Evolutionary conservation across 2,329 filamentous ascomycete species (phyloP).

Genomic region (Cytospora piceae): DNA sequence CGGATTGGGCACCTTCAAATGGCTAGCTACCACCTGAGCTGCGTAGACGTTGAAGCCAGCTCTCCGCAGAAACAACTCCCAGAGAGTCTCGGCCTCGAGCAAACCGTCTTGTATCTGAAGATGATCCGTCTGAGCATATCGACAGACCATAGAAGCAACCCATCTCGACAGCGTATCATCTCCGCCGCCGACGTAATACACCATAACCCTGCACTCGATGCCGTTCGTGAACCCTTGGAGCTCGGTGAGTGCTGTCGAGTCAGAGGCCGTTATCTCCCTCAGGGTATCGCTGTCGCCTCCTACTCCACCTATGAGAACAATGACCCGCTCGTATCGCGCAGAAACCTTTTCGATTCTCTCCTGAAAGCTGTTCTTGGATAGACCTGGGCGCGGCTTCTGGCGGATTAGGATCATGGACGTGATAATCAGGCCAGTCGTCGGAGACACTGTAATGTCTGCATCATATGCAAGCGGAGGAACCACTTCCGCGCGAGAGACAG

Average conservation of each 20-base stretch:
- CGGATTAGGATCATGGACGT: conserved; percentile 73
- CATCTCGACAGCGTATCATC: conserved; percentile 56
- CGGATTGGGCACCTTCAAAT: conserved; percentile 44
- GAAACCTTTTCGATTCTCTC: conserved; percentile 58
- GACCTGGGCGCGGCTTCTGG: conserved; percentile 68
- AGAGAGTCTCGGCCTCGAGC: conserved; percentile 62
- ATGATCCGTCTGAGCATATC: conserved; percentile 42
- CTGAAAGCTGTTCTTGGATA: conserved; percentile 51
- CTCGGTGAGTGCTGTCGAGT: conserved; percentile 50
- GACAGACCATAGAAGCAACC: conserved; percentile 56
- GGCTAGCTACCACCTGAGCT: conserved; percentile 64
- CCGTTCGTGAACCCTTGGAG: conserved; percentile 54
- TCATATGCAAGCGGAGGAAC: conserved; percentile 53
- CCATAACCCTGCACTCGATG: conserved; percentile 44
- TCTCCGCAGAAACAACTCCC: conserved; percentile 69
- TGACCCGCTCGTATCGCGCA: conserved; percentile 66
- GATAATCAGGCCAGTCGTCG: conserved; percentile 68
- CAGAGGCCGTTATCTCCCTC: conserved; percentile 44
- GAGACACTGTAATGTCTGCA: conserved; percentile 75
- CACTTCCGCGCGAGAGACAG: conserved; percentile 31
- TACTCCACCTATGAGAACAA: conserved; percentile 67
- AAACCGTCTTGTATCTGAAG: conserved; percentile 38
- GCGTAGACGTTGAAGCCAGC: conserved; percentile 73
- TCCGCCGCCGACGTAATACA: conserved; percentile 55
- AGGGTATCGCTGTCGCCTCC: conserved; percentile 46